phyloP scores from a whole-genome alignment of 306 rosid species.

The Argentina anserina region DNA sequence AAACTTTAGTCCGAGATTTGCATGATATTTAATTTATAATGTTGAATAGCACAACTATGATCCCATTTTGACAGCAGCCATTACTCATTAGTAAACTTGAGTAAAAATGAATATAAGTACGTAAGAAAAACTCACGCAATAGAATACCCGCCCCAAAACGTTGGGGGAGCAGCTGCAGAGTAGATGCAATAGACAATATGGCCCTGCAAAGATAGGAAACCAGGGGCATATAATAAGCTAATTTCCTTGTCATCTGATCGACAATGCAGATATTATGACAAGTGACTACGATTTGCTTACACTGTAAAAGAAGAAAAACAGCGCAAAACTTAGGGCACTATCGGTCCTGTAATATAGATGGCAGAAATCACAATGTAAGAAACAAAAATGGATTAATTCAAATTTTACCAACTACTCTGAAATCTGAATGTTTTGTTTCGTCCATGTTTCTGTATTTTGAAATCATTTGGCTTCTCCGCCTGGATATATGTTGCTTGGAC shows the following conservation, averaged over 20 bases:
- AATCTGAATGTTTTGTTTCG: too few relatives aligned
- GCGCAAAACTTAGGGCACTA: slow-evolving; percentile 89
- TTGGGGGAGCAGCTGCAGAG: slow-evolving; percentile 82
- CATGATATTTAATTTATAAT: neutral
- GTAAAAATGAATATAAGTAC: neutral
- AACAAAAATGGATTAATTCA: too few relatives aligned
- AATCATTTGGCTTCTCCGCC: too few relatives aligned
- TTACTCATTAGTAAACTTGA: neutral
- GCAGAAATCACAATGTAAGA: too few relatives aligned
- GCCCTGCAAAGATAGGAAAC: slow-evolving; percentile 47
- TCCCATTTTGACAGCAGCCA: neutral
- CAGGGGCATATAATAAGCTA: slow-evolving; percentile 15
- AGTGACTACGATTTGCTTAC: slow-evolving; percentile 32
- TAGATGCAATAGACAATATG: slow-evolving; percentile 83
- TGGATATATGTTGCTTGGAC: too few relatives aligned
- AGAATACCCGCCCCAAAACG: slow-evolving; percentile 76
- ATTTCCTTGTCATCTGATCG: slow-evolving; percentile 15
- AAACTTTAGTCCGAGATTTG: neutral
- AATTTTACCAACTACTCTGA: too few relatives aligned
- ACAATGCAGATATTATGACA: slow-evolving; percentile 20
- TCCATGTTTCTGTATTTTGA: too few relatives aligned
- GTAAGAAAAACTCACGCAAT: slow-evolving; percentile 62
- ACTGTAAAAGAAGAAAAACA: slow-evolving; percentile 71
- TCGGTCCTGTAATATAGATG: slow-evolving; percentile 71
- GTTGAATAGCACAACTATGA: neutral